Base-by-base conservation (phyloP, 192 early-diverging fungal species). In the Spinellus fusiger region DNA sequence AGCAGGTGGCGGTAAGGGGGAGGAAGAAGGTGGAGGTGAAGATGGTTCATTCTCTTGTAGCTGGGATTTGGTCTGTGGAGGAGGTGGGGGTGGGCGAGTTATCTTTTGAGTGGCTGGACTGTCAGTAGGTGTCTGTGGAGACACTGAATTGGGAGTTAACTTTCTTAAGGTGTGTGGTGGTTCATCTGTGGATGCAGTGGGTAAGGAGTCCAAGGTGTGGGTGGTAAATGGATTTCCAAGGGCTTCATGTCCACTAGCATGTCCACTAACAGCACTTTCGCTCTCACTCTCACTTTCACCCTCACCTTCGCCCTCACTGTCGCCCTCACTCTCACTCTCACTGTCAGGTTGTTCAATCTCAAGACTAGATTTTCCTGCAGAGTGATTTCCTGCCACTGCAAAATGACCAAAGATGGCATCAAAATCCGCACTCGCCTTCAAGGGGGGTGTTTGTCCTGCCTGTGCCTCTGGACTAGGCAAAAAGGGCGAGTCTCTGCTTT, bases 351-450 rank as follows among this genome's bases (percentile, higher is more conserved):
- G 40, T 18, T 61, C 59, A 37, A 50, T 51, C 12, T 61, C 59
- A 52, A 8, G 27, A 51, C 25, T 16, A 16, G 15, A 2, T 37
- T 27, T 20, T 4, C 20, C n/a, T 16, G 18, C 29, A 48, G 38
- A 10, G 10, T 38, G 9, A 32, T 26, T 12, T 29, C 26, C 28
- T 20, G 57, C 29, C 12, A 35, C 37, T 10, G 62, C 44, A 1
- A 37, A 25, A 35, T 53, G 20, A 26, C 48, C 56, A 66, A 66
- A 66, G 12, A 59, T 38, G 26, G 47, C 54, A 40, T 59, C 64
- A 40, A 66, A 66, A 15, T 54, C 34, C 25, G 18, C 35, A 4
- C 9, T 44, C 8, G 53, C 22, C 9, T 28, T 25, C 15, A 40
- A 27, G 6, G 26, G 22, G 16, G 54, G 26, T 18, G 5, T 44